A percentile compares a stretch with the other conserved stretches of the same genome.
phyloP scores from a whole-genome alignment of 2,329 filamentous ascomycete species.

The Aspergillus pseudoviridinutans region DNA sequence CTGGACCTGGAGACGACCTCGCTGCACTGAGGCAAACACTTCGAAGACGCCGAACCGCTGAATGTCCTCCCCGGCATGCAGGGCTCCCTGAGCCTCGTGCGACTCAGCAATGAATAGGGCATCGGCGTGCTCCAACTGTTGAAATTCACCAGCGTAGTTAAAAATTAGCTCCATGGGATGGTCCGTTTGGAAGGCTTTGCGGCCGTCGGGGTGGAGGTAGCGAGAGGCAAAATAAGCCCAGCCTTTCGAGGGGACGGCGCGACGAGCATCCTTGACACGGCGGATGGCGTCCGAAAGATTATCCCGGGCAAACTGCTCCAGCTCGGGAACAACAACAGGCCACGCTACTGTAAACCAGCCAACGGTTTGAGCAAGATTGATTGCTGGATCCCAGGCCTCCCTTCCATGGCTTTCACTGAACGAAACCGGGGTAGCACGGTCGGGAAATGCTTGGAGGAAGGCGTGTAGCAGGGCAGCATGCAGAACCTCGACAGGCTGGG shows the following conservation, averaged over 20 bases:
- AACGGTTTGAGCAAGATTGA: constrained; percentile 16
- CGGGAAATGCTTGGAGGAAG: constrained; percentile 10
- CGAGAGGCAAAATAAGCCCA: constrained; percentile 37
- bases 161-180: constrained; percentile 20
- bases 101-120: constrained; percentile 9
- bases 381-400: constrained; percentile 11
- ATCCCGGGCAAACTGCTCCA: background rate
- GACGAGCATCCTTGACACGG: constrained; percentile 35
- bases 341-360: constrained; percentile 19
- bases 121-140: constrained; percentile 12
- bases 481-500: constrained; percentile 14
- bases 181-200: constrained; percentile 13
- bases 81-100: constrained; percentile 1
- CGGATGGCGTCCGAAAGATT: constrained; percentile 5
- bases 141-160: constrained; percentile 20
- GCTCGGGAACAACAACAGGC: constrained; percentile 7
- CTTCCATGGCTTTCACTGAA: constrained; percentile 18
- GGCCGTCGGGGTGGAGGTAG: constrained; percentile 26
- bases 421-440: constrained; percentile 11
- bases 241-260: constrained; percentile 34
- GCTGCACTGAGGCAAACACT: constrained; percentile 7
- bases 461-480: constrained; percentile 11
- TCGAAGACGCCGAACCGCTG: constrained; percentile 13
- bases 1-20: constrained; percentile 7
- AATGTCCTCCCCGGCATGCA: constrained; percentile 5